Evolutionary conservation across 768 basidiomycete genomes (phyloP).

Genomic region (Hygrocybe punicea): DNA sequence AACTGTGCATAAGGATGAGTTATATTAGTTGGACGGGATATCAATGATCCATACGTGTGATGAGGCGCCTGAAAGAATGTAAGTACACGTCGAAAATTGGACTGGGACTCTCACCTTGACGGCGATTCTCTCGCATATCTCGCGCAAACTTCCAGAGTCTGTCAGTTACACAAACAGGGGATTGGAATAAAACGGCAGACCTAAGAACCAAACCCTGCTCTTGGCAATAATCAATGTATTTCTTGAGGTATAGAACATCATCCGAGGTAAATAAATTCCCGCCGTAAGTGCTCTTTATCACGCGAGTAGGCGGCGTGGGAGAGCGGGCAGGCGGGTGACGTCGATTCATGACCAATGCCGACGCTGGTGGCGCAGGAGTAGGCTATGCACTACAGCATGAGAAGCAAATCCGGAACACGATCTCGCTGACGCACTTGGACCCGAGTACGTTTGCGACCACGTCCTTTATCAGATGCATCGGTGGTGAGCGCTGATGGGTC

Average conservation of each 20-base stretch:
- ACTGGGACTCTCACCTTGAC: constrained; percentile 53
- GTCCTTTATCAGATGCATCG: constrained; percentile 43
- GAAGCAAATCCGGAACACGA: constrained; percentile 1
- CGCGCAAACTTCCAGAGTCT: constrained; percentile 50
- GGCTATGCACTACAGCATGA: constrained; percentile 35
- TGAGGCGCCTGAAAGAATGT: constrained; percentile 63
- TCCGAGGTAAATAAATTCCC: constrained; percentile 85
- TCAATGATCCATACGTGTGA: constrained; percentile 60
- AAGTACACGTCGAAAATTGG: constrained; percentile 6
- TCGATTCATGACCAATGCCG: constrained; percentile 58
- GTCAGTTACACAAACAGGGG: constrained; percentile 3
- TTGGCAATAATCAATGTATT: constrained; percentile 88
- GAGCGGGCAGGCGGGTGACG: constrained; percentile 70
- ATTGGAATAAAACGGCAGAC: constrained; percentile 32
- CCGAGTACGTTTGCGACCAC: constrained; percentile 69
- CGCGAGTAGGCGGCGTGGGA: constrained; percentile 77
- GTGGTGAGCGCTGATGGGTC: constrained; percentile 37
- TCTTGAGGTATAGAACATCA: constrained; percentile 78
- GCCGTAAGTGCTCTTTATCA: constrained; percentile 86
- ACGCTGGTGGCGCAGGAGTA: constrained; percentile 62
- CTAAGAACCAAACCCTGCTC: constrained; percentile 82
- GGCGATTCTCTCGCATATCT: constrained; percentile 85
- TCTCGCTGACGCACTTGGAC: constrained; percentile 43
- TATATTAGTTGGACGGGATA: not conserved
- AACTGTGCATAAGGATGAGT: constrained; percentile 41